Percentiles rank a stretch among this genome's conserved stretches.
Evolutionary conservation across 2,329 filamentous ascomycete genomes (phyloP).

Genomic region (Botryotinia globosa): DNA sequence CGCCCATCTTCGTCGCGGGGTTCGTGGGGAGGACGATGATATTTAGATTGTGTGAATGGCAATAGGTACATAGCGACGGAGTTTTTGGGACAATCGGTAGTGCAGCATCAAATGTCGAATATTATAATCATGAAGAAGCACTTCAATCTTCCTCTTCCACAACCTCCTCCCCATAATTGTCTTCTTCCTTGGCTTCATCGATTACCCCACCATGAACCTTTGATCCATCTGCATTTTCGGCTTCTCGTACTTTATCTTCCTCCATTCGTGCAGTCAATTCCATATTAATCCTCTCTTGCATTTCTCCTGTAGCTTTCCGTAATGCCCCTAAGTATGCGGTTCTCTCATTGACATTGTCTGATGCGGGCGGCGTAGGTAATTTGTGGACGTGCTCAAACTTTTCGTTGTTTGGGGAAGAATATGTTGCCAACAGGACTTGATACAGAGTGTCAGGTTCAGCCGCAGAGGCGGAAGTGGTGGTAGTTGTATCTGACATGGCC

Average conservation of each 20-base stretch:
- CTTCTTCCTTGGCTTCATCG: constrained; percentile 62
- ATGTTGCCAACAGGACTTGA: constrained; percentile 44
- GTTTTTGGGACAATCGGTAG: constrained; percentile 23
- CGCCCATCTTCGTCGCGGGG: constrained; percentile 28
- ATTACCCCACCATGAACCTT: constrained; percentile 40
- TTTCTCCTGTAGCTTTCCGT: constrained; percentile 51
- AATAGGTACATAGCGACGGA: constrained; percentile 33
- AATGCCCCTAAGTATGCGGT: constrained; percentile 59
- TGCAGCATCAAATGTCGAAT: constrained; percentile 17
- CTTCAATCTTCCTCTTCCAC: constrained; percentile 59
- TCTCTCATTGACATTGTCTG: constrained; percentile 48
- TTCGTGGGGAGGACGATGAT: constrained; percentile 30
- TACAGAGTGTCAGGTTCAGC: not conserved
- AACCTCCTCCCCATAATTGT: constrained; percentile 83
- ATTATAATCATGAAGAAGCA: constrained; percentile 16
- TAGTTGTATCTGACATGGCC: constrained; percentile 14
- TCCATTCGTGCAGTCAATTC: constrained; percentile 74
- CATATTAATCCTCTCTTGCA: constrained; percentile 67
- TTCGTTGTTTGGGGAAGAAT: constrained; percentile 51
- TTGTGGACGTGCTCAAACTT: constrained; percentile 46
- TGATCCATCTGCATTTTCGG: constrained; percentile 34
- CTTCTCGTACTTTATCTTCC: constrained; percentile 58
- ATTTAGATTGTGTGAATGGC: constrained; percentile 20
- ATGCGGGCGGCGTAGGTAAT: constrained; percentile 41
- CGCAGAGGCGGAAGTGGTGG: constrained; percentile 1